Conservation (phyloP, 305 asterid species). For the Fraxinus floribunda region DNA sequence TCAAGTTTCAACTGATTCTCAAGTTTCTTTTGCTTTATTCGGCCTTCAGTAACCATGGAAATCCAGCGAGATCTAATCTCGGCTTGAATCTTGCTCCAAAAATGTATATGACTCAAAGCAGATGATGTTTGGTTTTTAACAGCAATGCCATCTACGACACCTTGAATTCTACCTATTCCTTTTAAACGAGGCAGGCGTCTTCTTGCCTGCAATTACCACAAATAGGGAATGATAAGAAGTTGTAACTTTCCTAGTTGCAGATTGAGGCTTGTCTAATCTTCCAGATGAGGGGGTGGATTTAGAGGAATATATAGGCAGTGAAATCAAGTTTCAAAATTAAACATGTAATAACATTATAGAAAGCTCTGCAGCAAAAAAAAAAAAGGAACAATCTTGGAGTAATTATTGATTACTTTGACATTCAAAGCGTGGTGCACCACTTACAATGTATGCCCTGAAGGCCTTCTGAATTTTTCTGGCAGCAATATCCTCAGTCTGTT, state of each 20-base stretch:
- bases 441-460: conserved; percentile 35
- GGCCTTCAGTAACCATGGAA: conserved; percentile 55
- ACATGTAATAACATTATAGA: not conserved
- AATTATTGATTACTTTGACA: not conserved
- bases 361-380: not conserved
- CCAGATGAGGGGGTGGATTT: not conserved
- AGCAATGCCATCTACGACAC: conserved; percentile 35
- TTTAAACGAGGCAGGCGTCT: conserved; percentile 43
- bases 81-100: conserved; percentile 66
- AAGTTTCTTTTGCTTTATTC: conserved; percentile 49
- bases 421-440: not conserved
- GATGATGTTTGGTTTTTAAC: conserved; percentile 46
- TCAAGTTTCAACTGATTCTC: conserved; percentile 66
- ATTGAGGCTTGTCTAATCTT: not conserved
- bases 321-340: not conserved
- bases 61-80: conserved; percentile 61
- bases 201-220: conserved; percentile 44
- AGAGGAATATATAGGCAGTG: not conserved
- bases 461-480: conserved; percentile 42
- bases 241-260: not conserved
- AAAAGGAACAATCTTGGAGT: not conserved
- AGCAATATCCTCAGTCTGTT: conserved; percentile 25
- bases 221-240: not conserved
- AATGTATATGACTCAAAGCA: conserved; percentile 59
- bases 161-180: conserved; percentile 46